A percentile compares a stretch with the other conserved stretches of the same genome.
These are phyloP conservation scores for Trebouxia sp. DNA, from an alignment of 139 green algal genomes.

Conservation along the genomic window DNA sequence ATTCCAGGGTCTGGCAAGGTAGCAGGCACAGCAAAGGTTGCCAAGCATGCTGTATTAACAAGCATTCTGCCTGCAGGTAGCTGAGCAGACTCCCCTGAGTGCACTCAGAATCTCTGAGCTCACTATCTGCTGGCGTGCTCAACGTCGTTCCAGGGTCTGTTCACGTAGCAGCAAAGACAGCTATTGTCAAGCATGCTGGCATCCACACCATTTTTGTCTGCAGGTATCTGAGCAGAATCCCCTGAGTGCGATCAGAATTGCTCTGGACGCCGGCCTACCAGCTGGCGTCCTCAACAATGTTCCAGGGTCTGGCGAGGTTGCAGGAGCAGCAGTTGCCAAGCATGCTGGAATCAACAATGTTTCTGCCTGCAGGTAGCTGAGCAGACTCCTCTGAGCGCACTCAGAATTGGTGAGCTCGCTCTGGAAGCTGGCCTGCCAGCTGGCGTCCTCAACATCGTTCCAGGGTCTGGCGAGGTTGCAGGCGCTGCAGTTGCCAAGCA, in stretches of 20 bases:
- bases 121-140: too few species aligned
- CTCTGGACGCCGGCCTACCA: too few species aligned
- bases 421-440: conserved; percentile 70
- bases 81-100: conserved; percentile 68
- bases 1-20: too few species aligned
- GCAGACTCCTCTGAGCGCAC: conserved; percentile 65
- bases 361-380: conserved; percentile 38
- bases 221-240: too few species aligned
- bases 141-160: too few species aligned
- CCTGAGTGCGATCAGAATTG: too few species aligned
- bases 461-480: conserved; percentile 63
- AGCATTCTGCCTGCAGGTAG: conserved; percentile 15
- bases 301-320: too few species aligned
- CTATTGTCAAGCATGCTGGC: too few species aligned
- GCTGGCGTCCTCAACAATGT: too few species aligned
- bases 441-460: conserved; percentile 77
- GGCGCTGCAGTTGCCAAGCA: conserved; percentile 59
- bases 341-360: not conserved
- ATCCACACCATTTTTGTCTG: too few species aligned
- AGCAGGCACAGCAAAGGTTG: not conserved
- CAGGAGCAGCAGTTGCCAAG: not conserved
- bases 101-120: conserved; percentile 64
- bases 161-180: too few species aligned
- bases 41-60: not conserved
- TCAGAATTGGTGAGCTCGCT: conserved; percentile 64